Base-by-base conservation (phyloP, 306 rosid genomes). In the Fragaria iinumae region DNA sequence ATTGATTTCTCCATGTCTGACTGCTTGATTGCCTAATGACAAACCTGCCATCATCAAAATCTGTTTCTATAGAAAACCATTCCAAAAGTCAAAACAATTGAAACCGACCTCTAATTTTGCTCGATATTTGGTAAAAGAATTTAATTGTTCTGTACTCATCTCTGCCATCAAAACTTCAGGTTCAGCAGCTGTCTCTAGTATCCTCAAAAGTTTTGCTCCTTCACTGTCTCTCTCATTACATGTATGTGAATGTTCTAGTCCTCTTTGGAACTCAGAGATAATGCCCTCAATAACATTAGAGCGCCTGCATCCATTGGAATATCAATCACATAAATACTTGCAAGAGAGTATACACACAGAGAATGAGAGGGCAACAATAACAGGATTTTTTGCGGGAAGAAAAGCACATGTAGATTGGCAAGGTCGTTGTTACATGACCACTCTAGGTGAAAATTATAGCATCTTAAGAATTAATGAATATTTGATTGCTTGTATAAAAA, bases 91-190 rank as follows among this genome's bases (percentile, higher is more conserved):
- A 60, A 60, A 23, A 60, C 53, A 81, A 44, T 77, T 36, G 43
- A 77, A 76, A 70, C 87, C 74, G 50, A 94, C 98, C 89, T 92
- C 86, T 57, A 92, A 69, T 80, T 90, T 94, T 67, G 89, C 84
- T 85, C 87, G 88, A 80, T 88, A 94, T 66, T 86, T 87, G 45
- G 90, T 63, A 79, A 91, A 94, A 77, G 93, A 86, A 80, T 55
- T 87, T 41, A 94, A 86, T 76, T 94, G 97, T 66, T 89, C 96
- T 43, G 90, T 84, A 80, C 93, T 91, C 98, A 94, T 91, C 85
- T 87, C 97, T 55, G 96, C 97, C 98, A 94, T 90, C 72, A 91
- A 78, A 81, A 88, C 83, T 85, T 92, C 98, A 32, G 98, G 98
- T 76, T 94, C 95, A 18, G 81, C 92, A 20, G 96, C 89, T 69